These are phyloP conservation scores for Coriaria nepalensis DNA, from an alignment of 306 rosid genomes.

Conservation along the genomic window DNA sequence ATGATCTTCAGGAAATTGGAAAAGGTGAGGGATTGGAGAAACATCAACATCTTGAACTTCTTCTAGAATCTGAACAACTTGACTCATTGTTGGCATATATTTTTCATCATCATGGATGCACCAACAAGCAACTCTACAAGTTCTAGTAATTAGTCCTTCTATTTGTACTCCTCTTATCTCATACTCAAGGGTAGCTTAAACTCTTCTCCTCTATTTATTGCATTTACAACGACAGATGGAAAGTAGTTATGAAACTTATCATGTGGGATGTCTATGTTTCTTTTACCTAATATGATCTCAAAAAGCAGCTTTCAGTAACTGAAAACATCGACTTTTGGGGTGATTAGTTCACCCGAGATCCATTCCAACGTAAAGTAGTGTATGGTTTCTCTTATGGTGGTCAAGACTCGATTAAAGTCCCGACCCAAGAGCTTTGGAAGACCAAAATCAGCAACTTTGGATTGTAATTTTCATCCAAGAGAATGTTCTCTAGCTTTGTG, in stretches of 20 bases:
- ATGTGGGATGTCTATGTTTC: slow-evolving; percentile 20
- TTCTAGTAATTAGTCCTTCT: slow-evolving; percentile 17
- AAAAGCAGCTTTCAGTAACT: slow-evolving; percentile 32
- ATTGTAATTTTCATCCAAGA: slow-evolving; percentile 20
- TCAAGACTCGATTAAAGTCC: slow-evolving; percentile 28
- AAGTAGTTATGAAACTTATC: slow-evolving; percentile 21
- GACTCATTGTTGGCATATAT: slow-evolving; percentile 22
- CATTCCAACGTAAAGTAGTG: slow-evolving; percentile 38
- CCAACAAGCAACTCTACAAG: slow-evolving; percentile 27
- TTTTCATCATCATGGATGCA: slow-evolving; percentile 27
- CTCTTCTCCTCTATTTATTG: slow-evolving; percentile 12
- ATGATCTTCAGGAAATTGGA: background rate
- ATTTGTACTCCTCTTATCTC: slow-evolving; percentile 14
- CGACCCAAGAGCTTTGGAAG: slow-evolving; percentile 28
- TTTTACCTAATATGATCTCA: slow-evolving; percentile 25
- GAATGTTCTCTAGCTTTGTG: slow-evolving; percentile 38
- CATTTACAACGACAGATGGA: slow-evolving; percentile 20
- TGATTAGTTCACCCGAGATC: slow-evolving; percentile 30
- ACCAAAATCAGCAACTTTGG: slow-evolving; percentile 37
- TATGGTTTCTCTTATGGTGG: slow-evolving; percentile 36
- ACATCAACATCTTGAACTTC: slow-evolving; percentile 13
- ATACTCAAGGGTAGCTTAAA: slow-evolving; percentile 16
- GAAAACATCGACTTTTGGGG: slow-evolving; percentile 34
- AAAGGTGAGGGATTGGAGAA: slow-evolving; percentile 17
- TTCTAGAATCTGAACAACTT: slow-evolving; percentile 23